These are phyloP conservation scores for Salix arbutifolia DNA, from an alignment of 345 rosid genomes.

Conservation along the genomic window DNA sequence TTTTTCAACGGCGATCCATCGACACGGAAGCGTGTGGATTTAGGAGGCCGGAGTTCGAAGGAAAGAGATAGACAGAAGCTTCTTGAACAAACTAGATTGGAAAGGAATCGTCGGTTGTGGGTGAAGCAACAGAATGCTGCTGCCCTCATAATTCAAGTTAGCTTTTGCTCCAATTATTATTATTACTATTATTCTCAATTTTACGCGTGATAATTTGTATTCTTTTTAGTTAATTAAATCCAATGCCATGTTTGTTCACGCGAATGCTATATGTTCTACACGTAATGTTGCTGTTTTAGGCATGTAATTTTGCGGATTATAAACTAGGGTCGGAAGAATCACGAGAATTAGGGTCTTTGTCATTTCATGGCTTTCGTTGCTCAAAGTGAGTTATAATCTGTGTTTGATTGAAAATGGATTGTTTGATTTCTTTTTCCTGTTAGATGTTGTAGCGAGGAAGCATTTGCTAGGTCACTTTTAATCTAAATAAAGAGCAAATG, in stretches of 20 bases:
- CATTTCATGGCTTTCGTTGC: neutral
- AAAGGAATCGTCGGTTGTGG: slow-evolving; percentile 78
- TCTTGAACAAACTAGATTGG: slow-evolving; percentile 85
- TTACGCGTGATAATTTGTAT: neutral
- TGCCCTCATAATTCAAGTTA: slow-evolving; percentile 79
- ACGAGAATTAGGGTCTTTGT: neutral
- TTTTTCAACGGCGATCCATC: slow-evolving; percentile 93
- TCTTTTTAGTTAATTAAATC: neutral
- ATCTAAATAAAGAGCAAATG: neutral
- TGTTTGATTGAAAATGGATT: neutral
- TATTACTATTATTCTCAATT: neutral
- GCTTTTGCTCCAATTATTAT: neutral
- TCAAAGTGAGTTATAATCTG: neutral
- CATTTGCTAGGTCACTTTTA: neutral
- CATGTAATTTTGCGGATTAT: neutral
- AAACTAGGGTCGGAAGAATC: neutral
- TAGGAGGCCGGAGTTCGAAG: slow-evolving; percentile 97
- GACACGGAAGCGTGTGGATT: slow-evolving; percentile 89
- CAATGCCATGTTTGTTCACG: neutral
- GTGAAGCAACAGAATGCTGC: slow-evolving; percentile 71
- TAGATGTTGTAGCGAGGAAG: neutral
- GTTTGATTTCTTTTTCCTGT: neutral
- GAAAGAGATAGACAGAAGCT: slow-evolving; percentile 96
- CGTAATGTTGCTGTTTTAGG: neutral
- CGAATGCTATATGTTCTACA: neutral